Conservation (phyloP, 2,329 filamentous ascomycete species). For the Zymoseptoria passerinii region DNA sequence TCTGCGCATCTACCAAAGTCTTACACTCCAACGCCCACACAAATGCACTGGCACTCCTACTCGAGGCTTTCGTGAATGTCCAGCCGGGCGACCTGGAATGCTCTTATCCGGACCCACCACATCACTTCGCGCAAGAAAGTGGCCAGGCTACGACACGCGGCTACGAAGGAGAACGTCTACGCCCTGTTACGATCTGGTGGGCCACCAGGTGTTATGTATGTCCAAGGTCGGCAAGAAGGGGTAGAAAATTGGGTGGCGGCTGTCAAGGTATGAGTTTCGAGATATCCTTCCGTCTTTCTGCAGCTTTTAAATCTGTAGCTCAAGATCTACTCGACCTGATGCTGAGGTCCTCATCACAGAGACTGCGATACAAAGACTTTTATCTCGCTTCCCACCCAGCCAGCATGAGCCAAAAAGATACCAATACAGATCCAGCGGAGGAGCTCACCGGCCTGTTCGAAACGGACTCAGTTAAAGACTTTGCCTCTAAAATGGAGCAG, state of each 20-base stretch:
- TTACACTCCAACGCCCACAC: not conserved
- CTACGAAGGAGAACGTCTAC: slow-evolving; percentile 51
- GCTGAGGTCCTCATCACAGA: slow-evolving; percentile 16
- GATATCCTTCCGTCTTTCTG: not conserved
- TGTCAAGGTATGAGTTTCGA: slow-evolving; percentile 43
- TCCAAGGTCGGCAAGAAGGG: slow-evolving; percentile 50
- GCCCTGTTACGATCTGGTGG: slow-evolving; percentile 60
- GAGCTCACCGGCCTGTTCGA: slow-evolving; percentile 45
- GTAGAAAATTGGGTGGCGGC: slow-evolving; percentile 56
- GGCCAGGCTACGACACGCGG: slow-evolving; percentile 54
- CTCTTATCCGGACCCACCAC: slow-evolving; percentile 69
- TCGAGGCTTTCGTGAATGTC: slow-evolving; percentile 3
- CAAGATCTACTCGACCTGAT: not conserved
- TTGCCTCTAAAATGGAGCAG: slow-evolving; percentile 53
- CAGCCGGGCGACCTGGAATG: slow-evolving; percentile 32
- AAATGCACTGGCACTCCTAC: not conserved
- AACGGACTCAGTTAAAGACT: slow-evolving; percentile 55
- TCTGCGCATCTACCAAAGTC: not conserved
- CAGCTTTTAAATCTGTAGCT: not conserved
- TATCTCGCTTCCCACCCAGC: slow-evolving; percentile 52
- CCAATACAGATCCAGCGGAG: slow-evolving; percentile 20
- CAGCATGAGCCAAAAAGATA: slow-evolving; percentile 3
- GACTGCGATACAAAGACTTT: slow-evolving; percentile 64
- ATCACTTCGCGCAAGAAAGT: slow-evolving; percentile 74
- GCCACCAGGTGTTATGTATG: slow-evolving; percentile 71